phyloP scores from a whole-genome alignment of 2,329 filamentous ascomycete genomes.

The Coleophoma crateriformis region DNA sequence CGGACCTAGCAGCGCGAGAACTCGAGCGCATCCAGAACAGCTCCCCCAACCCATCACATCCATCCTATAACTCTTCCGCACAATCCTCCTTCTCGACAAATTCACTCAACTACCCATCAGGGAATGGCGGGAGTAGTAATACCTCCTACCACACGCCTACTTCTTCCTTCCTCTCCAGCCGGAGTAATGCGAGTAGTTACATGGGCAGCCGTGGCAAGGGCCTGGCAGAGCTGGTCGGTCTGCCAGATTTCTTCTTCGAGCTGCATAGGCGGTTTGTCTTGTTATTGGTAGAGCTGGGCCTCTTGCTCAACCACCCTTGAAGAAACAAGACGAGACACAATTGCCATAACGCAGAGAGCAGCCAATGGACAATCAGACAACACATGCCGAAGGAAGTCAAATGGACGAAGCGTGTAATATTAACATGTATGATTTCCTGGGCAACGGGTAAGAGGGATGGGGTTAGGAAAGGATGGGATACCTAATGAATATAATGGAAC shows the following conservation, averaged over 20 bases:
- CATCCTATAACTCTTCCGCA: neutral
- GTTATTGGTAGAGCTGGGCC: slow-evolving; percentile 45
- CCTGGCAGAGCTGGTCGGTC: slow-evolving; percentile 59
- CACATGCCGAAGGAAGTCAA: too few relatives aligned
- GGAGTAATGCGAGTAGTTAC: slow-evolving; percentile 8
- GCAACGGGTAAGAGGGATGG: too few relatives aligned
- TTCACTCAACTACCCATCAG: neutral
- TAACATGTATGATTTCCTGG: too few relatives aligned
- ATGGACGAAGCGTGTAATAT: too few relatives aligned
- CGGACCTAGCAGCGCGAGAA: slow-evolving; percentile 57
- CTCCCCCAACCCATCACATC: neutral
- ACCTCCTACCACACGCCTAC: slow-evolving; percentile 11
- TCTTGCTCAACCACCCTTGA: neutral
- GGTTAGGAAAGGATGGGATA: neutral
- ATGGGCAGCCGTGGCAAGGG: slow-evolving; percentile 31
- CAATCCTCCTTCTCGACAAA: neutral
- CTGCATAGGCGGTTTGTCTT: slow-evolving; percentile 59
- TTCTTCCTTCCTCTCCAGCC: slow-evolving; percentile 20
- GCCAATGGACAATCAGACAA: too few relatives aligned
- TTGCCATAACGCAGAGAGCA: too few relatives aligned
- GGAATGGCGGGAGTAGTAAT: slow-evolving; percentile 2
- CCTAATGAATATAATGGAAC: neutral
- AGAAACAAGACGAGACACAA: too few relatives aligned
- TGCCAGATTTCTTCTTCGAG: slow-evolving; percentile 64
- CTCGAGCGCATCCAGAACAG: slow-evolving; percentile 38